Percentiles rank a stretch among this genome's conserved stretches.
Conservation (phyloP, 83 land plant genomes). For the Picea abies region DNA sequence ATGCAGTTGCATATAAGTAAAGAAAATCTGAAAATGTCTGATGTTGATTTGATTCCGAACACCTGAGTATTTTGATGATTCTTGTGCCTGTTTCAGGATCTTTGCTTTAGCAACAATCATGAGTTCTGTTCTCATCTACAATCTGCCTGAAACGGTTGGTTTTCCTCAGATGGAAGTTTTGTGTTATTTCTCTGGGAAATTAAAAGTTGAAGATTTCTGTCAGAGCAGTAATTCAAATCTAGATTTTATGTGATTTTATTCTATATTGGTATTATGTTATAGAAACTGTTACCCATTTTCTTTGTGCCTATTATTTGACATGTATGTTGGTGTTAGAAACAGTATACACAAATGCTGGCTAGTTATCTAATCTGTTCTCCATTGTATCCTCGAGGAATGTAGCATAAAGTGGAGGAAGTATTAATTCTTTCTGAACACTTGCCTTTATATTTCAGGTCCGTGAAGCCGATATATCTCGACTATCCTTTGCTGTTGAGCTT, state of each 20-base stretch:
- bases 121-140: constrained; percentile 90
- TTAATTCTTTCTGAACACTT: background rate
- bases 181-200: background rate
- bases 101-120: constrained; percentile 85
- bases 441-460: constrained; percentile 54
- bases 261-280: background rate
- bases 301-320: background rate
- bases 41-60: background rate
- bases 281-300: background rate
- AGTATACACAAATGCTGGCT: background rate
- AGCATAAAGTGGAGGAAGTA: constrained; percentile 1
- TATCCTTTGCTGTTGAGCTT: constrained; percentile 92
- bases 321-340: background rate
- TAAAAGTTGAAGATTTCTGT: background rate
- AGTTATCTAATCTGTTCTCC: background rate
- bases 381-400: background rate
- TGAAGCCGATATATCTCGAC: constrained; percentile 84
- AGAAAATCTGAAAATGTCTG: background rate
- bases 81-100: constrained; percentile 47
- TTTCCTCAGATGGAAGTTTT: background rate
- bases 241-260: background rate
- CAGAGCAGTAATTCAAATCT: background rate
- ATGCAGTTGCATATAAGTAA: background rate
- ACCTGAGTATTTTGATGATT: background rate
- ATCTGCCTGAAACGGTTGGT: constrained; percentile 88